Base-by-base conservation (phyloP, 2,329 filamentous ascomycete species). In the Atkinsonella texensis region DNA sequence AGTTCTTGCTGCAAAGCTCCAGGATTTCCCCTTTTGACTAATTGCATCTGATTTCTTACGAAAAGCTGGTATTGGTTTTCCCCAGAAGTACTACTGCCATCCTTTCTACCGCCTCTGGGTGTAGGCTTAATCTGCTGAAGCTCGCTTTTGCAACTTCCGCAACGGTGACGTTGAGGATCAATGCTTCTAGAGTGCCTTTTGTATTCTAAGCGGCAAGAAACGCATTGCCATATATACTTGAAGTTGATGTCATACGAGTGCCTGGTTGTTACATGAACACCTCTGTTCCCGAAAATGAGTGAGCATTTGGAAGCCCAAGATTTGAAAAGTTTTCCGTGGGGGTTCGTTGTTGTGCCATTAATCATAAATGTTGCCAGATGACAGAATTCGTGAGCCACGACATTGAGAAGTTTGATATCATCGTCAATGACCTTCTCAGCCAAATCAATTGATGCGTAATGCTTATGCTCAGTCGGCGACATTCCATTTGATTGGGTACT, bases 371-470 rank as follows among this genome's bases (percentile, higher is more conserved):
- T 95, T 43, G 88, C 84, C 1, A 97, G 72, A 63, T 98, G 93
- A 66, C 93, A 97, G 71, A 93, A 97, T 61, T 98, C 93, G 65
- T 98, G 93, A 0, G 91, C 89, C n/a, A 97, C 70, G 0, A 93
- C 89, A 65, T 96, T 96, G 56, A 93, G 76, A 1, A 97, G 76
- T 3, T 88, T 81, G 53, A 85, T 68, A 58, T 87, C 80, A 60
- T 84, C 78, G 63, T 89, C 82, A 55, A 97, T 89, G 46, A 96
- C 84, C 65, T 94, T 95, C 51, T 87, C 82, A 0, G 90, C 88
- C 2, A 97, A 79, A 64, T 97, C 90, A 61, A 97, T 95, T 15
- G 75, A 81, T 10, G 88, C 89, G 64, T 91, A 81, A 58, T 79
- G 75, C 17, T 70, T 68, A 58, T 74, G 63, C 35, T 62, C 56